Base-by-base conservation (phyloP, 768 basidiomycete species). In the Tricholoma flavovirens region DNA sequence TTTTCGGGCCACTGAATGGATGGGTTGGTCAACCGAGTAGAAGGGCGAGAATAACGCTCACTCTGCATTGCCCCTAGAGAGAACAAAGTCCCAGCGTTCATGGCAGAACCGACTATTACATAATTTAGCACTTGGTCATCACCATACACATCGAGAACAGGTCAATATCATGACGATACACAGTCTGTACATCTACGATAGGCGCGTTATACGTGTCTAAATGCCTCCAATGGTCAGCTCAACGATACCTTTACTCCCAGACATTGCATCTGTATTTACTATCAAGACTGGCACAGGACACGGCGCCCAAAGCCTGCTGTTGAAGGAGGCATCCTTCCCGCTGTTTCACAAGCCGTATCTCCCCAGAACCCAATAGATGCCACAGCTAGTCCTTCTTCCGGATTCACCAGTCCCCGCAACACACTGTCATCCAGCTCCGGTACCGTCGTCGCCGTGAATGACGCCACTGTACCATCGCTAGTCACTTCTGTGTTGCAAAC, bases 11-110 rank as follows among this genome's bases (percentile, higher is more conserved):
- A 98, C 92, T 95, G 60, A 51, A 42, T 30, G 60, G 30, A 43
- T 9, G 30, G 46, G 14, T n/a, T 54, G 52, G 22, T 26, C n/a
- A 42, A 45, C 33, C 35, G 45, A 54, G 14, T 3, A 15, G 38
- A 40, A 15, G 22, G 2, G 8, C 33, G 15, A 14, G 7, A 21
- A 21, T 22, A 5, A 38, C 33, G 65, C 77, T 49, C 54, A 92
- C 92, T 56, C 69, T 97, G 95, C 95, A 97, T 95, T 60, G 87
- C 92, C 51, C 85, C 92, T 61, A 98, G 88, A 52, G 93, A 96
- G 66, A 98, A 82, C 63, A 88, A 98, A 78, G 73, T 91, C 96
- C 65, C 87, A 32, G 87, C 71, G 76, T 84, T 89, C 86, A 89
- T 90, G 65, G 66, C 61, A 61, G 52, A 36, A 6, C 12, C 7